Percentiles rank a stretch among this genome's conserved stretches.
These are phyloP conservation scores for Willaertia magna DNA, from an alignment of 208 protist genomes.

Conservation along the genomic window DNA sequence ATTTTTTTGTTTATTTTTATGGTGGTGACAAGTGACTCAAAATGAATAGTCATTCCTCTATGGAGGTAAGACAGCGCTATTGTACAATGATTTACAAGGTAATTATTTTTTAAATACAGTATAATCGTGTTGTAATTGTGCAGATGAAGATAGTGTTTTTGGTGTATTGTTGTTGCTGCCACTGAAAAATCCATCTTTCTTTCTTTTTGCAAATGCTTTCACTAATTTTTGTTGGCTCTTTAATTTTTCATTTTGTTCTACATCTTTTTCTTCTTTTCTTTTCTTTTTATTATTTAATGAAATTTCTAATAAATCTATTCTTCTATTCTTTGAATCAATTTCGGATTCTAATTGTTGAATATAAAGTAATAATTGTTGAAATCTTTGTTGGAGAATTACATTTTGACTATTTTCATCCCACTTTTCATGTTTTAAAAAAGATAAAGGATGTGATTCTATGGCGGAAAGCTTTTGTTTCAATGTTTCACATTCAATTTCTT, in stretches of 20 bases:
- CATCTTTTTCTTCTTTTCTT: not conserved
- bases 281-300: not conserved
- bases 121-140: too few species aligned
- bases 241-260: not conserved
- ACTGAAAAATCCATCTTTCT: not conserved
- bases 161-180: not conserved
- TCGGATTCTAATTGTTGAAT: not conserved
- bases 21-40: too few species aligned
- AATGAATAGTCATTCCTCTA: too few species aligned
- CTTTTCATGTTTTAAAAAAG: not conserved
- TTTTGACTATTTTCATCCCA: not conserved
- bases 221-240: not conserved
- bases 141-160: too few species aligned
- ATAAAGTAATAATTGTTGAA: not conserved
- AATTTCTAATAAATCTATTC: not conserved
- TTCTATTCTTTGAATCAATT: not conserved
- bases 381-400: not conserved
- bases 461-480: not conserved
- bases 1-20: too few species aligned
- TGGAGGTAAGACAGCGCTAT: too few species aligned
- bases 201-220: not conserved
- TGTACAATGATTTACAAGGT: too few species aligned
- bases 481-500: not conserved
- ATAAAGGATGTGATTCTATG: not conserved
- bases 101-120: too few species aligned